Base-by-base conservation (phyloP, 2,329 filamentous ascomycete genomes). In the Monascus ruber region DNA sequence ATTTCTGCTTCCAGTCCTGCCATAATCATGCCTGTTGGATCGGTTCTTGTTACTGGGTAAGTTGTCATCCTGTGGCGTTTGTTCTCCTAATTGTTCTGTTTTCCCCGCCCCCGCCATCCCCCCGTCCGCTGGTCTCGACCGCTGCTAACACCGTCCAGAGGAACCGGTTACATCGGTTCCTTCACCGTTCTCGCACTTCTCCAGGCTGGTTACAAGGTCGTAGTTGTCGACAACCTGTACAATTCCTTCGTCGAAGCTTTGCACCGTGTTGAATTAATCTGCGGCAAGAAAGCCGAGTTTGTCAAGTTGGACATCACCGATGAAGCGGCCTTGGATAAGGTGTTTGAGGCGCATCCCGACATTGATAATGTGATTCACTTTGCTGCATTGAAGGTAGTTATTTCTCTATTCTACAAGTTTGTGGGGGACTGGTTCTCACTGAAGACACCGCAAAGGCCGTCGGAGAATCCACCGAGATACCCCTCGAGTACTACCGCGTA, bases 291-390 rank as follows among this genome's bases (percentile, higher is more conserved):
- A 48, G 86, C 91, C 41, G 70, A 72, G 45, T 95, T 95, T 65
- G 79, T 87, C 71, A 70, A 94, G 64, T 71, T 79, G 59, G 91
- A 98, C 67, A 77, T 98, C 55, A 95, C 86, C 52, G 77, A 95
- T 59, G 83, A 91, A 64, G 74, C 75, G 46, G 83, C 73, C 8
- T 74, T 98, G 42, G 85, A 95, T 62, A 79, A 81, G 55, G 83
- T 96, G 54, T 95, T 98, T 60, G 72, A 77, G 47, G 83, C 83
- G 58, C 83, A 96, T 67, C 86, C 88, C 37, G 82, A 85, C 56
- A 95, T 98, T 58, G 87, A 95, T 74, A 94, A 85, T 61, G 91
- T 96, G 49, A 96, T 98, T 56, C 91, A 98, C 73, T 98, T 98
- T 61, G 93, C 91, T 47, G 91, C 91, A 24, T 76, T 98, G 52